These are phyloP conservation scores for Suhomyces taliae DNA, from an alignment of 1,139 yeast species.

Conservation along the genomic window DNA sequence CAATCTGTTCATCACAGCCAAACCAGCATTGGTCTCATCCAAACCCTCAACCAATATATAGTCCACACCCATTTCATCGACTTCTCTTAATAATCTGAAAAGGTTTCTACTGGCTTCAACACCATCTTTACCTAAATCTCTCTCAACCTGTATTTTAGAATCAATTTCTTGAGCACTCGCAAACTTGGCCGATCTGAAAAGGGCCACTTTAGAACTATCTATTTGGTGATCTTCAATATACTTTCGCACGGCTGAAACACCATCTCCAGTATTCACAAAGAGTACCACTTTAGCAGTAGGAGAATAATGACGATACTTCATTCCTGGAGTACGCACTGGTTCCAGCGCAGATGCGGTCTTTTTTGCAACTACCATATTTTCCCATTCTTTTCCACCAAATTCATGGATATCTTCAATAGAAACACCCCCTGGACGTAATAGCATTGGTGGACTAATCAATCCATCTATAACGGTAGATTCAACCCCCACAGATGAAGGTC, in stretches of 20 bases:
- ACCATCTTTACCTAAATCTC: slow-evolving; percentile 58
- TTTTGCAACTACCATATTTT: slow-evolving; percentile 59
- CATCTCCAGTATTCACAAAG: slow-evolving; percentile 55
- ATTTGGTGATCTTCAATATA: slow-evolving; percentile 25
- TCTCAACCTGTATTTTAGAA: slow-evolving; percentile 30
- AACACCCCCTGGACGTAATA: slow-evolving; percentile 92
- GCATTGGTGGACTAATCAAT: slow-evolving; percentile 75
- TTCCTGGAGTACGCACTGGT: slow-evolving; percentile 90
- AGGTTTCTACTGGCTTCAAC: slow-evolving; percentile 70
- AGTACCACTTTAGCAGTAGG: slow-evolving; percentile 83
- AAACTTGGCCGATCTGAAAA: slow-evolving; percentile 46
- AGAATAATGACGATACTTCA: slow-evolving; percentile 95
- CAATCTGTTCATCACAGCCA: slow-evolving; percentile 91
- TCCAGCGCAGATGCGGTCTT: slow-evolving; percentile 65
- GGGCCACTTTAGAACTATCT: slow-evolving; percentile 38
- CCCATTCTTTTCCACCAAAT: slow-evolving; percentile 68
- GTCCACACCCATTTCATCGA: slow-evolving; percentile 65
- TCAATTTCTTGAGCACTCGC: slow-evolving; percentile 22
- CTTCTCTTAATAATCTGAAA: slow-evolving; percentile 68
- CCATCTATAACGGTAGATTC: slow-evolving; percentile 96
- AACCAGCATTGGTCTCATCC: slow-evolving; percentile 70
- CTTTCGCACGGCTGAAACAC: slow-evolving; percentile 28
- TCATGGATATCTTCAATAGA: slow-evolving; percentile 69
- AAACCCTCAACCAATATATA: slow-evolving; percentile 75
- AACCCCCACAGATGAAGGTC: slow-evolving; percentile 84